Conservation (phyloP, 768 basidiomycete genomes). For the Pisolithus marmoratus region DNA sequence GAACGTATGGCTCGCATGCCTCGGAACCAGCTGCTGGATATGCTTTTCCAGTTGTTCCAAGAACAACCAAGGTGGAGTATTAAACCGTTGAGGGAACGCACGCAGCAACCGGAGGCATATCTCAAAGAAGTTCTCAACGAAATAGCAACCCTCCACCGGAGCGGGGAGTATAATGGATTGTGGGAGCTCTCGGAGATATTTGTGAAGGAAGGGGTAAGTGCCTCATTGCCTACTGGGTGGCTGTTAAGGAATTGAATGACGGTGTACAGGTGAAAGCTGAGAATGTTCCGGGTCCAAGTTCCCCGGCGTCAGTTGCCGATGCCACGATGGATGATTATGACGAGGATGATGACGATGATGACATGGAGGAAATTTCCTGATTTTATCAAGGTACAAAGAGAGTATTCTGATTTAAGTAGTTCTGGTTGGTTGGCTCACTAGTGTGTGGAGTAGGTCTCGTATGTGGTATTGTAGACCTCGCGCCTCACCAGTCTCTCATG, state of each 20-base stretch:
- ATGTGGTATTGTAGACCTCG: too few relatives aligned
- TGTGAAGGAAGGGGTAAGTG: slow-evolving; percentile 55
- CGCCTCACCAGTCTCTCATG: too few relatives aligned
- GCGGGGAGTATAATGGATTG: slow-evolving; percentile 73
- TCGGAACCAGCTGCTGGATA: slow-evolving; percentile 79
- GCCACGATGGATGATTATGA: slow-evolving; percentile 40
- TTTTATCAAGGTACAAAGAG: background rate
- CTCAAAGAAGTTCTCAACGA: slow-evolving; percentile 78
- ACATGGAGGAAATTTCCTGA: slow-evolving; percentile 70
- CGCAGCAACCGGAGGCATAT: slow-evolving; percentile 82
- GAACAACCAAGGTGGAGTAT: slow-evolving; percentile 81
- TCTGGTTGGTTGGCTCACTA: too few relatives aligned
- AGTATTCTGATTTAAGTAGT: too few relatives aligned
- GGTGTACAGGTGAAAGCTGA: slow-evolving; percentile 38
- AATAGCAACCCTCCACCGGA: slow-evolving; percentile 70
- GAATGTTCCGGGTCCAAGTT: slow-evolving; percentile 37
- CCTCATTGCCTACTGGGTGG: background rate
- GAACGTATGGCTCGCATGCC: slow-evolving; percentile 93
- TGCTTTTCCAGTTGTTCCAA: slow-evolving; percentile 73
- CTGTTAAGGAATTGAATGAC: slow-evolving; percentile 2
- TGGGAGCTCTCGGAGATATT: slow-evolving; percentile 78
- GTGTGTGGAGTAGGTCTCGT: too few relatives aligned
- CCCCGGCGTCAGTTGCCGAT: slow-evolving; percentile 15
- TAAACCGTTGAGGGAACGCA: slow-evolving; percentile 67
- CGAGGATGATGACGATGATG: slow-evolving; percentile 53